Percentiles rank a stretch among this genome's conserved stretches.
Evolutionary conservation across 2,329 filamentous ascomycete genomes (phyloP).

Genomic region (Exophiala phaeomuriformis): DNA sequence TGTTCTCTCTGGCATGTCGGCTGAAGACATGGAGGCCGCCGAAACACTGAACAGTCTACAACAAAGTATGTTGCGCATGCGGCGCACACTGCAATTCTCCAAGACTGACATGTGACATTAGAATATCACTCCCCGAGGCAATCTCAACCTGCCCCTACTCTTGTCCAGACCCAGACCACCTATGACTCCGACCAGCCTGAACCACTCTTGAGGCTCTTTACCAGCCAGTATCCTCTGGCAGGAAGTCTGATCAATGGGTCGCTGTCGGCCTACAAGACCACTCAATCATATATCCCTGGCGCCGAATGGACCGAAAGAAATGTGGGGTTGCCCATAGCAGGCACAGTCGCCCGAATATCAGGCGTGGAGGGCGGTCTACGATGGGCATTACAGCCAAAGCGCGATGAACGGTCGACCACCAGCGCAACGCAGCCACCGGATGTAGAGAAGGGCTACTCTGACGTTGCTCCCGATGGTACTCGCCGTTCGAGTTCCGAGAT

Average conservation of each 20-base stretch:
- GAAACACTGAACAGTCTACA: conserved; percentile 68
- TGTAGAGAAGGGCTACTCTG: conserved; percentile 24
- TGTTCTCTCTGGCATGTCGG: conserved; percentile 37
- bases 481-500: conserved; percentile 11
- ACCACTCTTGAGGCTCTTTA: conserved; percentile 77
- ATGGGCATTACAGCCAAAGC: conserved; percentile 60
- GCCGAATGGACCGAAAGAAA: conserved; percentile 88
- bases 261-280: conserved; percentile 74
- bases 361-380: conserved; percentile 81
- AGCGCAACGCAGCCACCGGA: conserved; percentile 14
- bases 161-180: conserved; percentile 32
- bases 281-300: conserved; percentile 84
- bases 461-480: conserved; percentile 15
- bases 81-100: background rate
- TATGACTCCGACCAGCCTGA: conserved; percentile 54
- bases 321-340: conserved; percentile 71
- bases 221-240: conserved; percentile 78
- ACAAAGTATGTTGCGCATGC: conserved; percentile 48
- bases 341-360: conserved; percentile 75
- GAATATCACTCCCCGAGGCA: conserved; percentile 26
- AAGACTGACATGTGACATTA: conserved; percentile 15
- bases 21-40: conserved; percentile 54
- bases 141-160: conserved; percentile 55
- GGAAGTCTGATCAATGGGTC: conserved; percentile 79
- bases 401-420: conserved; percentile 22